Evolutionary conservation across 768 basidiomycete genomes (phyloP).

Genomic region (Naganishia vaughanmartiniae): DNA sequence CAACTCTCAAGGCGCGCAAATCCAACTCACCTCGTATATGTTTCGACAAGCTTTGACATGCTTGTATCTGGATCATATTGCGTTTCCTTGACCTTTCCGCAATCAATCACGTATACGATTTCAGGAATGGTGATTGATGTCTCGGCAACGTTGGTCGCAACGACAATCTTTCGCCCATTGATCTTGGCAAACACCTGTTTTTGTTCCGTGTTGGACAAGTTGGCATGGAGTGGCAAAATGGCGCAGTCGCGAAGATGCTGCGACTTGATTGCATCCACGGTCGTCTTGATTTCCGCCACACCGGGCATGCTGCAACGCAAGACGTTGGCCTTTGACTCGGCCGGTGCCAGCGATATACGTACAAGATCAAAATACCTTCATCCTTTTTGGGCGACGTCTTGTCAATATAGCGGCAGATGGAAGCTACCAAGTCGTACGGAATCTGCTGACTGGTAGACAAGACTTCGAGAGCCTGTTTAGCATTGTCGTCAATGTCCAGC

Average conservation of each 20-base stretch:
- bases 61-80: constrained; percentile 68
- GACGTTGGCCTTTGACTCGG: not conserved
- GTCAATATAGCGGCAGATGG: constrained; percentile 64
- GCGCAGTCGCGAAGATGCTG: constrained; percentile 43
- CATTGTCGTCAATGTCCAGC: constrained; percentile 60
- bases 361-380: constrained; percentile 77
- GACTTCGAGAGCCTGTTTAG: constrained; percentile 61
- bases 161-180: constrained; percentile 74
- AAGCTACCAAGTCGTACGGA: constrained; percentile 72
- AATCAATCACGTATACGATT: constrained; percentile 77
- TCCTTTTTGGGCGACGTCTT: constrained; percentile 51
- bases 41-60: constrained; percentile 73
- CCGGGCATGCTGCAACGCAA: constrained; percentile 61
- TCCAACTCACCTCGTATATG: constrained; percentile 56
- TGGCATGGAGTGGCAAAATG: constrained; percentile 78
- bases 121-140: constrained; percentile 91
- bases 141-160: constrained; percentile 77
- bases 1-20: not conserved
- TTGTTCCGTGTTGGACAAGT: constrained; percentile 81
- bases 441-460: constrained; percentile 64
- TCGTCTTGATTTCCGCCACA: constrained; percentile 78
- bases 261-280: constrained; percentile 61
- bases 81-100: constrained; percentile 81
- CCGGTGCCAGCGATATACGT: not conserved
- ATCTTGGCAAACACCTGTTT: constrained; percentile 67